A percentile compares a stretch with the other conserved stretches of the same genome.
Evolutionary conservation across 192 early-diverging fungal species (phyloP).

Genomic region (Coemansia interrupta): DNA sequence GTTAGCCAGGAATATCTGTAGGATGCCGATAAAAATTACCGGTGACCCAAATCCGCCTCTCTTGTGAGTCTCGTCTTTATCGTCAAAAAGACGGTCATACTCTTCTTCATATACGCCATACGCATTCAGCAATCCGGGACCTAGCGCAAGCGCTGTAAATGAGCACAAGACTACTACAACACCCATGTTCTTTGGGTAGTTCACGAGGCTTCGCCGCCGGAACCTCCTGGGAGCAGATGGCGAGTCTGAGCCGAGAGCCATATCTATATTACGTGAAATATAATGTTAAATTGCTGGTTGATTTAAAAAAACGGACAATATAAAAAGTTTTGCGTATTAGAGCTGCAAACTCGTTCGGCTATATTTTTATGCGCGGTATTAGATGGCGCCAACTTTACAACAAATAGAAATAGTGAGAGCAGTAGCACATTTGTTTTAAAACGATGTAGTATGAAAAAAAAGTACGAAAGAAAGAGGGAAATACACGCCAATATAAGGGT

Average conservation of each 20-base stretch:
- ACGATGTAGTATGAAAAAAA: background rate
- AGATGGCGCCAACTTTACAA: background rate
- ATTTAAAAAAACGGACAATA: background rate
- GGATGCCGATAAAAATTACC: constrained; percentile 44
- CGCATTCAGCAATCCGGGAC: constrained; percentile 43
- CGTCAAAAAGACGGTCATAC: constrained; percentile 41
- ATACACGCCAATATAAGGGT: too few species aligned
- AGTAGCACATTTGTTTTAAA: background rate
- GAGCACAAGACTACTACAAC: constrained; percentile 45
- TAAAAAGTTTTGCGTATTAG: too few species aligned
- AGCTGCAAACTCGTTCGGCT: too few species aligned
- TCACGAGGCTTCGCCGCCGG: constrained; percentile 31
- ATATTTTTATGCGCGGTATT: too few species aligned
- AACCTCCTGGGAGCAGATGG: constrained; percentile 12
- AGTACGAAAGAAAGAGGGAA: background rate
- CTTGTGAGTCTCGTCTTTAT: constrained; percentile 29
- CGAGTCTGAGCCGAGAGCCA: background rate
- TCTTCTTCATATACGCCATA: constrained; percentile 53
- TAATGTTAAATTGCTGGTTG: background rate
- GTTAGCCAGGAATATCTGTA: constrained; percentile 46
- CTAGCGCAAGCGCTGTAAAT: constrained; percentile 37
- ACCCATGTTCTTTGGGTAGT: constrained; percentile 43
- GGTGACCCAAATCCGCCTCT: constrained; percentile 30
- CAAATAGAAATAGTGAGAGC: background rate
- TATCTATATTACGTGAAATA: background rate